These are phyloP conservation scores for Colletotrichum simmondsii DNA, from an alignment of 2,329 filamentous ascomycete genomes.

Conservation along the genomic window DNA sequence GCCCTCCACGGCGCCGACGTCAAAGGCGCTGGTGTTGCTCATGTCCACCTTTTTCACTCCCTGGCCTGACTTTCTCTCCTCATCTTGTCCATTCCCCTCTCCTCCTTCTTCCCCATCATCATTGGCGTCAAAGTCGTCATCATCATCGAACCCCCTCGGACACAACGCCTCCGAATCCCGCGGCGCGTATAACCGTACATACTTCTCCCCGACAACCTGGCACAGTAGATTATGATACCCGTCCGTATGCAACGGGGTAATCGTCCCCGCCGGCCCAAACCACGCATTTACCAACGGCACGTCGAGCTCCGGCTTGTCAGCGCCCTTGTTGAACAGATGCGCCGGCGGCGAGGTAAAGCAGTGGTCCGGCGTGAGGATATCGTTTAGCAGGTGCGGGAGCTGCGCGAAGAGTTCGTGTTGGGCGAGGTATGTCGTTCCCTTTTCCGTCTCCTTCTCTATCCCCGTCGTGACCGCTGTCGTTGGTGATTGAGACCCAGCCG, in stretches of 20 bases:
- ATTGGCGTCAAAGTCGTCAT: conserved; percentile 78
- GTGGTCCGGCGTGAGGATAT: conserved; percentile 85
- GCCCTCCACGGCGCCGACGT: conserved; percentile 77
- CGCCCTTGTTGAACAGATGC: conserved; percentile 49
- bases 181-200: conserved; percentile 88
- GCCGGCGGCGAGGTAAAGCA: conserved; percentile 79
- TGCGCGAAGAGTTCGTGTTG: conserved; percentile 91
- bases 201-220: conserved; percentile 91
- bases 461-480: too few species aligned
- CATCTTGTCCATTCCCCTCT: conserved; percentile 61
- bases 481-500: neutral
- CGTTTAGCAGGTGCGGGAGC: conserved; percentile 78
- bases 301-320: conserved; percentile 26
- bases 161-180: conserved; percentile 66
- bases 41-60: conserved; percentile 74
- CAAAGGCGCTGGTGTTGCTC: conserved; percentile 87
- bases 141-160: conserved; percentile 69
- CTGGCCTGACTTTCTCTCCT: neutral
- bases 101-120: conserved; percentile 87
- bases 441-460: neutral
- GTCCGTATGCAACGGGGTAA: conserved; percentile 93
- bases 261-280: conserved; percentile 89
- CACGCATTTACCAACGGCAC: conserved; percentile 78
- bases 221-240: conserved; percentile 92
- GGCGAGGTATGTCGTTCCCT: conserved; percentile 75